phyloP scores from a whole-genome alignment of 2,329 filamentous ascomycete genomes.

The Cytospora leucostoma region DNA sequence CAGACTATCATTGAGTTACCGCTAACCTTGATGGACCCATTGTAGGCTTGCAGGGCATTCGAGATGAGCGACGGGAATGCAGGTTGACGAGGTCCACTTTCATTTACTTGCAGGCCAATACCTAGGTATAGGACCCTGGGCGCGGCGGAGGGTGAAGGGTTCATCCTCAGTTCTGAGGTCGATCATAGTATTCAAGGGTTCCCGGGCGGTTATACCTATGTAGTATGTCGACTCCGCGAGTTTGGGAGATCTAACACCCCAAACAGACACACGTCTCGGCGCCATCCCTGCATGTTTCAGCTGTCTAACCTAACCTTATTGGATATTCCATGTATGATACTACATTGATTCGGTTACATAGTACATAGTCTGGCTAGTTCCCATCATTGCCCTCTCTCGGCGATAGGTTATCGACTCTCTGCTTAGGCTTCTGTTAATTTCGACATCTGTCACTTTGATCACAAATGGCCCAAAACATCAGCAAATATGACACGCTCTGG shows the following conservation, averaged over 20 bases:
- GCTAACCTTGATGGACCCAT: too few species aligned
- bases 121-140: neutral
- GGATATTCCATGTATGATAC: neutral
- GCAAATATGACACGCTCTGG: slow-evolving; percentile 32
- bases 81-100: neutral
- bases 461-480: slow-evolving; percentile 9
- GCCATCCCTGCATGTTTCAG: neutral
- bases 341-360: neutral
- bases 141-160: neutral
- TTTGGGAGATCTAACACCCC: neutral
- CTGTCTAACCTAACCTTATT: neutral
- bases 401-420: neutral
- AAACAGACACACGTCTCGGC: neutral
- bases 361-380: neutral
- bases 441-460: too few species aligned
- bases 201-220: too few species aligned
- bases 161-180: neutral
- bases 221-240: neutral
- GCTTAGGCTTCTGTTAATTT: too few species aligned
- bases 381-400: neutral
- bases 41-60: too few species aligned
- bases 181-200: neutral
- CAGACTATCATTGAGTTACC: too few species aligned
- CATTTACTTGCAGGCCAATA: neutral
- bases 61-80: too few species aligned